Evolutionary conservation across 192 early-diverging fungal genomes (phyloP), one percentile per base, ranked within the genome.

Genomic region (Coemansia sp.): DNA sequence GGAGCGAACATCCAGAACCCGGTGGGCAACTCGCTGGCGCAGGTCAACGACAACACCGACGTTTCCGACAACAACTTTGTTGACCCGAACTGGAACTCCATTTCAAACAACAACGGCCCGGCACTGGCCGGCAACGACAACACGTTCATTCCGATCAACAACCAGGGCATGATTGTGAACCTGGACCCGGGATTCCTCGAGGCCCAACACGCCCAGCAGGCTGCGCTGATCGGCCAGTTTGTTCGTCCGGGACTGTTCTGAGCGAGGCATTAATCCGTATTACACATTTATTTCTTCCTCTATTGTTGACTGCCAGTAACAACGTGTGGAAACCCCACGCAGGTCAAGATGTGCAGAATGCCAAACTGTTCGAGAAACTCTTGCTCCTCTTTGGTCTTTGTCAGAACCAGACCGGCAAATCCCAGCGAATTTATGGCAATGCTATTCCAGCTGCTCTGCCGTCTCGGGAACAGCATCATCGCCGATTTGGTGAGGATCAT

Each of bases 401-500:
- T 72, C 30, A 87, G 57, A 54, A 87, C 32, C 55, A 83, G 60
- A 0, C 85, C 85, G 6, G 83, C 83, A 67, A 82, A 82, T n/a
- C 82, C 85, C 12, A 87, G 76, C 11, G 81, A 82, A 56, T 87
- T 87, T 14, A 87, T 63, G 14, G 74, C 70, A 32, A 87, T 61
- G 1, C 64, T 64, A 2, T 53, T 45, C 75, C 58, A 70, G 58
- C 40, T 53, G 25, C 55, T 67, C 9, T 47, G 44, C 19, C 62
- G 39, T 21, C 83, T 55, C 19, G 85, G 85, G 22, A 87, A 78
- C 39, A 81, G 47, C 40, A 87, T 32, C 53, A 87, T 58, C 47
- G 74, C 81, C 10, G 62, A 20, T 8, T 50, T 28, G 3, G 83
- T 85, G 55, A 84, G 38, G 15, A 87, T 52, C 50, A 87, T 60